These are phyloP conservation scores for Isoetes taiwanensis DNA, from an alignment of 75 land plant species.

Conservation along the genomic window DNA sequence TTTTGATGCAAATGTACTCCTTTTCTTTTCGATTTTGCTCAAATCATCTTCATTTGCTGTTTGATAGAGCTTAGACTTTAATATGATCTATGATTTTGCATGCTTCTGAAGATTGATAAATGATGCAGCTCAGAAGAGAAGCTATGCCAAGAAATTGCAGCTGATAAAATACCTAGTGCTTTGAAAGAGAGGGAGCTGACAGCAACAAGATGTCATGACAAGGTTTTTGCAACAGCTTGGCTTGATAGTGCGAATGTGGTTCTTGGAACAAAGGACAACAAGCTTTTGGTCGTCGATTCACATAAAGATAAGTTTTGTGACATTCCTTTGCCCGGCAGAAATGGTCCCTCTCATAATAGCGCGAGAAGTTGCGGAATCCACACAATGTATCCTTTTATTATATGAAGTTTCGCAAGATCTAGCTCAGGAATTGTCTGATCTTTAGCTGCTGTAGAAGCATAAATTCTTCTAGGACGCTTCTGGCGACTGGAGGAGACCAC, in stretches of 20 bases:
- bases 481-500: background rate
- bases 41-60: too few relatives aligned
- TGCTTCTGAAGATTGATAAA: too few relatives aligned
- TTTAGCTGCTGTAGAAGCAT: background rate
- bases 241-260: background rate
- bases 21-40: too few relatives aligned
- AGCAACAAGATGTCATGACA: background rate
- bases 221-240: slow-evolving; percentile 7
- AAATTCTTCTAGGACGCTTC: background rate
- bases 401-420: background rate
- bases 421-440: background rate
- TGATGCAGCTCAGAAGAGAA: too few relatives aligned
- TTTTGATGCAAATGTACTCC: too few relatives aligned
- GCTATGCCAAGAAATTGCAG: background rate
- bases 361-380: slow-evolving; percentile 5
- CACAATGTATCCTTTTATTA: background rate
- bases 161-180: too few relatives aligned
- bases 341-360: background rate
- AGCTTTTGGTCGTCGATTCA: background rate
- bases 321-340: background rate
- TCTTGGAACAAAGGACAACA: slow-evolving; percentile 4
- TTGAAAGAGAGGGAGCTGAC: too few relatives aligned
- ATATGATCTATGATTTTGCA: too few relatives aligned
- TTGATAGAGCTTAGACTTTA: too few relatives aligned
- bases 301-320: background rate